phyloP scores from a whole-genome alignment of 129 eudicot genomes.

The Artemisia annua region DNA sequence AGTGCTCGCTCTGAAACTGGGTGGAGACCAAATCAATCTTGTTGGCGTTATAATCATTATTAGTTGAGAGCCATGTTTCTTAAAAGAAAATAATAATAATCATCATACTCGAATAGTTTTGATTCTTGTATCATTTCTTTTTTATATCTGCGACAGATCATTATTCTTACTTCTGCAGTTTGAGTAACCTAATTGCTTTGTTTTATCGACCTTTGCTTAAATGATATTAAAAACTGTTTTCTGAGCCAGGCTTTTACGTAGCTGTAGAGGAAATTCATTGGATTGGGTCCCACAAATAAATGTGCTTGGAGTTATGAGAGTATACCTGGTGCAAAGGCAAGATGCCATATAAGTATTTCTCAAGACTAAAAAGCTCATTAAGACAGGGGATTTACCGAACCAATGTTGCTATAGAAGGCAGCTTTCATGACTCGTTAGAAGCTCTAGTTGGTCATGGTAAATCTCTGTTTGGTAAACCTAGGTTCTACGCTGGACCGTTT shows the following conservation, averaged over 20 bases:
- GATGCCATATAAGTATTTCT: constrained; percentile 69
- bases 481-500: constrained; percentile 45
- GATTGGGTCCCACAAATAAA: constrained; percentile 26
- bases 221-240: background rate
- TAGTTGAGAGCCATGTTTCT: no score
- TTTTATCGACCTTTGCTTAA: background rate
- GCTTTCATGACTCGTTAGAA: constrained; percentile 44
- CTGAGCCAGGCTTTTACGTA: constrained; percentile 5
- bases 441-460: constrained; percentile 53
- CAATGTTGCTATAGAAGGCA: constrained; percentile 41
- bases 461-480: constrained; percentile 50
- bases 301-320: constrained; percentile 59
- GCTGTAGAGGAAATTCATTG: background rate
- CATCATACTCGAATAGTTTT: background rate
- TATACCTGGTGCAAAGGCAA: constrained; percentile 37
- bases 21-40: no score
- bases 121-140: background rate
- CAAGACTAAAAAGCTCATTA: constrained; percentile 46
- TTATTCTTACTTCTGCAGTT: background rate
- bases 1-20: no score
- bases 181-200: background rate
- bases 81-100: no score
- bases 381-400: constrained; percentile 52
- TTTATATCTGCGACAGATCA: background rate
- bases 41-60: no score